phyloP scores from a whole-genome alignment of 176 grass and related monocot species.

The Musa beccarii region DNA sequence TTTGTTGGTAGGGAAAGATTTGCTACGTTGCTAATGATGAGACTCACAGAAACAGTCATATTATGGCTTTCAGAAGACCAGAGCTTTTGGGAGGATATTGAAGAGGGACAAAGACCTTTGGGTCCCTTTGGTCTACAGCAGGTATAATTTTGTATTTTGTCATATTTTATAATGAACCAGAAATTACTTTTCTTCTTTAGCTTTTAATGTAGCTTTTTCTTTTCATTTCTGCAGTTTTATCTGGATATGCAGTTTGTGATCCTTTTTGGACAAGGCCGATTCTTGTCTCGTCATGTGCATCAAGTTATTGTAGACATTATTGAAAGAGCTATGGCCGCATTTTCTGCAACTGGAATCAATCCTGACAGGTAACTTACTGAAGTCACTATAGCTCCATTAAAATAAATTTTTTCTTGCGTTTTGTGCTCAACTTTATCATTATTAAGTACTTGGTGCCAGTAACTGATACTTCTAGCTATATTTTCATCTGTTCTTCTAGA shows the following conservation, averaged over 20 bases:
- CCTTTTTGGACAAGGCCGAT: slow-evolving; percentile 77
- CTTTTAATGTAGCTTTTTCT: not conserved
- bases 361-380: slow-evolving; percentile 56
- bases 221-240: slow-evolving; percentile 58
- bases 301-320: slow-evolving; percentile 82
- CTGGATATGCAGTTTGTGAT: slow-evolving; percentile 99
- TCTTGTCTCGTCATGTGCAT: slow-evolving; percentile 86
- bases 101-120: slow-evolving; percentile 57
- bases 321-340: slow-evolving; percentile 87
- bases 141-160: slow-evolving; percentile 23
- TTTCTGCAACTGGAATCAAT: slow-evolving; percentile 81
- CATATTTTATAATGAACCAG: not conserved
- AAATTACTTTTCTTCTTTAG: not conserved
- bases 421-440: no score
- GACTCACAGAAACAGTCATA: slow-evolving; percentile 79
- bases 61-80: slow-evolving; percentile 80
- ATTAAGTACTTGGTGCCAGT: no score
- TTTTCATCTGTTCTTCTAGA: no score
- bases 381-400: no score
- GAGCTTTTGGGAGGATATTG: slow-evolving; percentile 91
- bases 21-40: slow-evolving; percentile 85
- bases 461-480: no score
- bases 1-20: slow-evolving; percentile 96
- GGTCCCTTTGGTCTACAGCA: slow-evolving; percentile 73
- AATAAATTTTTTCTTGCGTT: no score